Base-by-base conservation (phyloP, 2,329 filamentous ascomycete species). In the Reticulascus tulasneorum region DNA sequence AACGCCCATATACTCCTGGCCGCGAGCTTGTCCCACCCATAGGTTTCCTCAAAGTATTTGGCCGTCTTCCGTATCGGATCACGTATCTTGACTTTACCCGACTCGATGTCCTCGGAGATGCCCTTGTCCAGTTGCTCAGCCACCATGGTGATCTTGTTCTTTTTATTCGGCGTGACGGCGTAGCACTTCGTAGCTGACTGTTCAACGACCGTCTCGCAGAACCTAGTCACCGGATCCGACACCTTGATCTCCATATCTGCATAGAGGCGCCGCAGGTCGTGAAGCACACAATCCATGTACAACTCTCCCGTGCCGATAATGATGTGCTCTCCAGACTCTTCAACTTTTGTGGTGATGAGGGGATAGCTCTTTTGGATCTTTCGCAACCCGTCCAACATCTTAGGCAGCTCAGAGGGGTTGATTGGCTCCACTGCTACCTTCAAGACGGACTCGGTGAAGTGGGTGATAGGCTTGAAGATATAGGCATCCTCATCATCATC, bases 231-330 rank as follows among this genome's bases (percentile, higher is more conserved):
- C 1, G 93, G 93, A 57, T 98, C 93, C 1, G 93, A 98, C 31
- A 98, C 88, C 65, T 97, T 97, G 65, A 98, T 86, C 59, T 98
- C 93, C 93, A 98, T 98, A 53, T 97, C 91, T 11, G 93, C 90
- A 56, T 96, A 98, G n/a, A 97, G 64, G 25, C 82, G 79, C 35
- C 93, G 84, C 29, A 98, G 73, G 56, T 98, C 93, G 60, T 98
- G 93, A 29, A 98, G 73, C 4, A 98, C 91, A 53, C 93, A 98
- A 60, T 98, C 93, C 90, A 98, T 97, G 67, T 98, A 98, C n/a
- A 98, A 72, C 60, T 98, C 93, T 42, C 93, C 93, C 1, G 93
- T 98, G 17, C 93, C 93, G 5, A 98, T 77, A 29, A 98, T 75
- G 47, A 98, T 84, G 56, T 98, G 93, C 62, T 98, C 93, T 33